Base-by-base conservation (phyloP, 1,139 yeast species). In the Blastobotrys arbuscula region DNA sequence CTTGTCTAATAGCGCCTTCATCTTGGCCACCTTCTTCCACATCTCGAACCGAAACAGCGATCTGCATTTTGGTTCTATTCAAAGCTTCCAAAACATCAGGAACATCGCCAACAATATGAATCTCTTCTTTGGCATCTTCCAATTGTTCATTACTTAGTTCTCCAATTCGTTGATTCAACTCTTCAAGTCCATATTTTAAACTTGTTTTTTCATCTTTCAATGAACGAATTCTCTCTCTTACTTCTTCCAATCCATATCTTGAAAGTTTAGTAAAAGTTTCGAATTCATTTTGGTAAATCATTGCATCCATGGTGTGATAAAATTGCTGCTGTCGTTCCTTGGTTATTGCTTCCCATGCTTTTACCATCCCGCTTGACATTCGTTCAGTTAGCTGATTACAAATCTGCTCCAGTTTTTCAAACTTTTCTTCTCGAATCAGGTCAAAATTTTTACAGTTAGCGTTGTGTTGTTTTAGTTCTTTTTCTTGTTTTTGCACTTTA, bases 171-270 rank as follows among this genome's bases (percentile, higher is more conserved):
- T 24, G 37, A 26, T 26, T 16, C 6, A 24, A 10, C 15, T 33
- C 19, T 15, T 31, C 50, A 3, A 49, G 39, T 20, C 36, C 47
- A 2, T 26, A 37, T 31, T 39, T 40, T 16, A 26, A 36, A 3
- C 35, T 50, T 10, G 44, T 48, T 20, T 34, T 34, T n/a, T 23
- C 26, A 12, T n/a, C 20, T 20, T 23, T n/a, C 24, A 47, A 30
- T 9, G 13, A 7, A 2, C 8, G 23, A 9, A 59, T 34, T 39
- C 59, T 55, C 12, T 44, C 43, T 31, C 53, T 52, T 13, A 56
- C 28, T 13, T 59, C 58, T 26, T 54, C 55, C 45, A 54, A 51
- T 3, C 53, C 55, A 18, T 40, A 41, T 5, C 18, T 43, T 8
- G 53, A 41, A 8, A 55, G 38, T 13, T 30, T 19, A 12, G 34